Percentiles rank a stretch among this genome's conserved stretches.
phyloP scores from a whole-genome alignment of 306 rosid genomes.

The Vachellia pachyceras region DNA sequence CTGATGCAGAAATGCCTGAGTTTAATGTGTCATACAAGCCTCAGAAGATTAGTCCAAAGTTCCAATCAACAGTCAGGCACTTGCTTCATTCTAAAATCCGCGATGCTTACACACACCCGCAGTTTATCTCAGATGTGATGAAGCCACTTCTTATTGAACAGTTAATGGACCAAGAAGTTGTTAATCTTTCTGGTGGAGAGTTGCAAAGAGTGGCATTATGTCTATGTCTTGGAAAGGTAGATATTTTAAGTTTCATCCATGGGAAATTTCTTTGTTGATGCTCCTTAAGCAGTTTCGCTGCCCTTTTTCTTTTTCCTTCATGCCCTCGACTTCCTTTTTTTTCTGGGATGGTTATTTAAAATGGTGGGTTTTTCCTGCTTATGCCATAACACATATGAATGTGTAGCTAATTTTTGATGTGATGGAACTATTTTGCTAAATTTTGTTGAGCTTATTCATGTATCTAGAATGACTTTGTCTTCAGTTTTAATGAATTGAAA shows the following conservation, averaged over 20 bases:
- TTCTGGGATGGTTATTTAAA: neutral
- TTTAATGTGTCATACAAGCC: constrained; percentile 98
- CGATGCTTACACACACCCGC: constrained; percentile 90
- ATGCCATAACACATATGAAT: neutral
- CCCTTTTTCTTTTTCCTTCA: neutral
- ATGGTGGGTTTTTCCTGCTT: neutral
- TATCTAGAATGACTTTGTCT: neutral
- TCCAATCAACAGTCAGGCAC: constrained; percentile 76
- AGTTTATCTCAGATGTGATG: constrained; percentile 95
- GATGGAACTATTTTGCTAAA: constrained; percentile 11
- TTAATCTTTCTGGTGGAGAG: constrained; percentile 99
- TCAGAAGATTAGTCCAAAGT: constrained; percentile 94
- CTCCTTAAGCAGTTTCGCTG: neutral
- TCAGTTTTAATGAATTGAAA: constrained; percentile 16
- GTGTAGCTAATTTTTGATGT: neutral
- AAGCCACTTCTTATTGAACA: constrained; percentile 98
- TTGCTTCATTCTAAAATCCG: constrained; percentile 84
- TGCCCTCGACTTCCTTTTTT: constrained; percentile 21
- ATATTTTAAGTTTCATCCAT: constrained; percentile 22
- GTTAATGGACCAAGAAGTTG: constrained; percentile 96
- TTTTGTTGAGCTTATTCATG: constrained; percentile 26
- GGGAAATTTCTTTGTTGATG: constrained; percentile 12
- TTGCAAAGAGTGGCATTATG: constrained; percentile 96
- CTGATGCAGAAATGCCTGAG: constrained; percentile 88
- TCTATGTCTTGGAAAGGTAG: constrained; percentile 97